Evolutionary conservation across 306 rosid genomes (phyloP).

Genomic region (Citrullus mucosospermus): DNA sequence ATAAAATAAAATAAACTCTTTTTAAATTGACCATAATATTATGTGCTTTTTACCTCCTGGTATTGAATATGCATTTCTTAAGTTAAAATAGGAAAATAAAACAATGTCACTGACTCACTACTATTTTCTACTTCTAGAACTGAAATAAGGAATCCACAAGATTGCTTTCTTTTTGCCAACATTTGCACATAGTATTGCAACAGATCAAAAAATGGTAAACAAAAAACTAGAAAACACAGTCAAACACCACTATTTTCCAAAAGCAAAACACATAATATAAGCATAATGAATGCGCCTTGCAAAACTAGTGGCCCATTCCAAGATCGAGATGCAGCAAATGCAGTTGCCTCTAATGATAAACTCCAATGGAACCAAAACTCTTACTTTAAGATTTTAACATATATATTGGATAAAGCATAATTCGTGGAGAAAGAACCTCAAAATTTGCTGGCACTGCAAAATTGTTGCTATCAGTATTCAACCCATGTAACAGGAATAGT

Average conservation of each 20-base stretch:
- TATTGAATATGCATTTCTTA: too few relatives aligned
- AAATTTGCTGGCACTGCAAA: slow-evolving; percentile 60
- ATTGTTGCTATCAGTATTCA: slow-evolving; percentile 66
- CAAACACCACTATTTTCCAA: neutral
- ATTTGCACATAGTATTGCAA: too few relatives aligned
- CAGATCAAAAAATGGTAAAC: too few relatives aligned
- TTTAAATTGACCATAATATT: too few relatives aligned
- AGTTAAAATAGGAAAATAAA: too few relatives aligned
- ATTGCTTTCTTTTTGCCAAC: too few relatives aligned
- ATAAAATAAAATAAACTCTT: too few relatives aligned
- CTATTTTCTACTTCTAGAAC: too few relatives aligned
- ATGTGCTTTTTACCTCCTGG: too few relatives aligned
- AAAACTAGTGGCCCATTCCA: neutral
- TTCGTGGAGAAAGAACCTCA: slow-evolving; percentile 32
- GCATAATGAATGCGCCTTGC: neutral
- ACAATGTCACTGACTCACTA: too few relatives aligned
- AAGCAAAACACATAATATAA: neutral
- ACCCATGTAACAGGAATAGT: slow-evolving; percentile 70
- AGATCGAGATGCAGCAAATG: neutral
- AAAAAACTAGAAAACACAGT: neutral
- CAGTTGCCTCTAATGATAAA: neutral
- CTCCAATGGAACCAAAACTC: neutral
- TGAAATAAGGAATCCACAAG: too few relatives aligned
- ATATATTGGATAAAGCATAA: neutral
- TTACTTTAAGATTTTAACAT: neutral